Evolutionary conservation across 2,329 filamentous ascomycete species (phyloP).

Genomic region (Fusarium sublunatum): DNA sequence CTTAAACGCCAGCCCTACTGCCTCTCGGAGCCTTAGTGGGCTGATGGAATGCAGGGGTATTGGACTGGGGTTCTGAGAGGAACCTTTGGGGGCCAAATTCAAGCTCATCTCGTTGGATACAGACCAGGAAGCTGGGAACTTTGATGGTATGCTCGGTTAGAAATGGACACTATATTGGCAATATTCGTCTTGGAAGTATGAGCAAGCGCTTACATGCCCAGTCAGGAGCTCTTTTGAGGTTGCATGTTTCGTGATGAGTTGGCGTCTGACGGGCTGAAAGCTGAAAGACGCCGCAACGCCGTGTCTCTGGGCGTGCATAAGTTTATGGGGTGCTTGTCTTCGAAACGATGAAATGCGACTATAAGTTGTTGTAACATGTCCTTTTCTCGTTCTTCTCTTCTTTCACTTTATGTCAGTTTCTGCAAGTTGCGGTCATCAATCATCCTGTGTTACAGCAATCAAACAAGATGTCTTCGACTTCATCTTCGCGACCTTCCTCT

Average conservation of each 20-base stretch:
- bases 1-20: slow-evolving; percentile 30
- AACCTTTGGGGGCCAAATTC: slow-evolving; percentile 27
- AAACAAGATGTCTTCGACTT: slow-evolving; percentile 23
- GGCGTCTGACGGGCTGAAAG: slow-evolving; percentile 24
- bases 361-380: background rate
- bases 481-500: slow-evolving; percentile 26
- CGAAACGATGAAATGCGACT: slow-evolving; percentile 20
- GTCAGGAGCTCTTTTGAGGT: background rate
- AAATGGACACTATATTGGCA: slow-evolving; percentile 10
- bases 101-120: slow-evolving; percentile 5
- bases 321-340: background rate
- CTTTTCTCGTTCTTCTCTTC: background rate
- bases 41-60: slow-evolving; percentile 18
- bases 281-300: slow-evolving; percentile 16
- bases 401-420: background rate
- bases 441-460: background rate
- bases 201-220: background rate
- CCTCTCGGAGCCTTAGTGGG: slow-evolving; percentile 11
- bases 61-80: background rate
- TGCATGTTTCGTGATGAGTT: slow-evolving; percentile 11
- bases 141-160: background rate
- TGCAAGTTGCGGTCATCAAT: background rate
- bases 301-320: slow-evolving; percentile 2
- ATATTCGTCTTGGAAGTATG: slow-evolving; percentile 1
- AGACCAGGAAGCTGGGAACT: background rate